Evolutionary conservation across 257 asterid species (phyloP).

Genomic region (Salvia miltiorrhiza): DNA sequence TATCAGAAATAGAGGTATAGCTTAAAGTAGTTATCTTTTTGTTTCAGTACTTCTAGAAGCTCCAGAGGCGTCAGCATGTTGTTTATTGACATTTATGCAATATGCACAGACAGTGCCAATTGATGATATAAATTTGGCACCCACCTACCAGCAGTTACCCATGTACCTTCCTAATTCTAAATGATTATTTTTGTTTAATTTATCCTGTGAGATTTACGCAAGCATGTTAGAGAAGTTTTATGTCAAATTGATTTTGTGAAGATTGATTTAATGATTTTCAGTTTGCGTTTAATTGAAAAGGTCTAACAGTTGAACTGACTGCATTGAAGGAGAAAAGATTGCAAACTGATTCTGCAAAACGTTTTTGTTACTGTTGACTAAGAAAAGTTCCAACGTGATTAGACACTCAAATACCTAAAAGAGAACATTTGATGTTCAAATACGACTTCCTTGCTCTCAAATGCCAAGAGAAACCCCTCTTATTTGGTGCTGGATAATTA

Average conservation of each 20-base stretch:
- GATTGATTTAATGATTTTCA: background rate
- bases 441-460: background rate
- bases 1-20: conserved; percentile 73
- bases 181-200: background rate
- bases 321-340: background rate
- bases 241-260: background rate
- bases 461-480: background rate
- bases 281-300: background rate
- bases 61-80: background rate
- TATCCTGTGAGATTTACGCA: background rate
- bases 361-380: background rate
- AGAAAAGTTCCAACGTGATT: background rate
- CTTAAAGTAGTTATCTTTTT: conserved; percentile 1
- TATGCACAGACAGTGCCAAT: background rate
- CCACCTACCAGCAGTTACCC: background rate
- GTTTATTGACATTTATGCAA: background rate
- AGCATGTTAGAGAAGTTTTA: background rate
- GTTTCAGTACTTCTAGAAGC: conserved; percentile 16
- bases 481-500: background rate
- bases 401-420: background rate
- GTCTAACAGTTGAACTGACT: background rate
- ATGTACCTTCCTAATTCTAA: background rate
- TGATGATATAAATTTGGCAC: background rate
- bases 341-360: conserved; percentile 1
- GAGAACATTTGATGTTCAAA: background rate